phyloP scores from a whole-genome alignment of 768 basidiomycete species.

The Ramaria sp. region DNA sequence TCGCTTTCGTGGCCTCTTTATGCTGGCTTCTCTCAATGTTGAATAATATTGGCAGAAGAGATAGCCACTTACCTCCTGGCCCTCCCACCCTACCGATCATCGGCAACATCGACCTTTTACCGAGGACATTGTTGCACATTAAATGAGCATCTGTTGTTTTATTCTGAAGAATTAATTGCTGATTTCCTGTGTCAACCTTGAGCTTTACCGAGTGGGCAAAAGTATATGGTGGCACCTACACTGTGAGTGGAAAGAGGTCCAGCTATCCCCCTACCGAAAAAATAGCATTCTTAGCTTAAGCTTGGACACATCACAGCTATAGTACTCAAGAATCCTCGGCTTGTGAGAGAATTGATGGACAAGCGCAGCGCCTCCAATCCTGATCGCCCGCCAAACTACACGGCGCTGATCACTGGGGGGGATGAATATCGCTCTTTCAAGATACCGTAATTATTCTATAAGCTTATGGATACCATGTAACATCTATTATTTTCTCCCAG shows the following conservation, averaged over 20 bases:
- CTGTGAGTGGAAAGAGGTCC: slow-evolving; percentile 11
- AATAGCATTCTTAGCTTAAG: slow-evolving; percentile 15
- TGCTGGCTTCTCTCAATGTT: neutral
- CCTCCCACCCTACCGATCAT: slow-evolving; percentile 17
- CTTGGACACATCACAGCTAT: slow-evolving; percentile 15
- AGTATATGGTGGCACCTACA: slow-evolving; percentile 20
- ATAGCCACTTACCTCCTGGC: too few relatives aligned
- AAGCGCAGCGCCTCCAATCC: slow-evolving; percentile 15
- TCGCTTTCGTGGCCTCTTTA: neutral
- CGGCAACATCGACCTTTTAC: slow-evolving; percentile 17
- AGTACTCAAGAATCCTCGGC: slow-evolving; percentile 13
- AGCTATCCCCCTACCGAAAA: slow-evolving; percentile 6
- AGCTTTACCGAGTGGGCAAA: slow-evolving; percentile 22
- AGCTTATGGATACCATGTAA: slow-evolving; percentile 1
- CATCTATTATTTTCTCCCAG: neutral
- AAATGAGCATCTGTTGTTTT: slow-evolving; percentile 8
- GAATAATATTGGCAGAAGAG: neutral
- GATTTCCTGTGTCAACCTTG: slow-evolving; percentile 6
- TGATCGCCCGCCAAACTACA: slow-evolving; percentile 17
- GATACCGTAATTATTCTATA: slow-evolving; percentile 11
- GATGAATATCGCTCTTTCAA: slow-evolving; percentile 12
- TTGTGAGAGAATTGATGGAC: slow-evolving; percentile 21
- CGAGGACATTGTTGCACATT: slow-evolving; percentile 15
- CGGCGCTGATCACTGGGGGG: slow-evolving; percentile 12
- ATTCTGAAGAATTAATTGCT: slow-evolving; percentile 14